Base-by-base conservation (phyloP, 495 filamentous ascomycete genomes). In the Penicillium chermesinum region DNA sequence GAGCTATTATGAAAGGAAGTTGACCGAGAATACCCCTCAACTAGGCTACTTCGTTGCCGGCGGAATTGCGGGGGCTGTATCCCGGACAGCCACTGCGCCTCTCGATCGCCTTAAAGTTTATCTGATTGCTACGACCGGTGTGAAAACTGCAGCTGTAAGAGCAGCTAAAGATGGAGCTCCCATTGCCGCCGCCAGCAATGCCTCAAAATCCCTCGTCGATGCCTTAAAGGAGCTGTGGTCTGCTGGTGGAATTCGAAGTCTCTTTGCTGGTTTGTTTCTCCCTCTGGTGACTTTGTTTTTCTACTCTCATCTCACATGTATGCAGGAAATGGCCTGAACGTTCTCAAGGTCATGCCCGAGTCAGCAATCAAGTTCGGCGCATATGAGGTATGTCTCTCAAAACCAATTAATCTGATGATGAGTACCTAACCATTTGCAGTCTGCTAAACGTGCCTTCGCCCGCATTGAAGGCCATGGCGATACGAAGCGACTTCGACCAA, bases 21-120 rank as follows among this genome's bases (percentile, higher is more conserved):
- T 85, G 75, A 85, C 81, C 63, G 74, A 77, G 59, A 77, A 77
- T 65, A 73, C 80, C 64, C 81, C 79, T 59, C 71, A 78, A 74
- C 64, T 88, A 96, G 91, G 91, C 75, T 98, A 98, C 71, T 98
- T 98, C 67, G 66, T 91, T 73, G 94, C 94, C 54, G 93, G 93
- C 67, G 93, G 88, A 53, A 72, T 95, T 44, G 90, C 93, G 53
- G 93, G 93, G 49, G 89, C 85, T 58, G 83, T 95, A 45, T 96
- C 91, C 48, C 81, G 93, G 51, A 96, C 93, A 64, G 82, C 87
- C 46, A 98, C 93, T 35, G 93, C 93, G 15, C 93, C 93, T 41
- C 82, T 98, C 66, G 93, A 98, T 69, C 89, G 93, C 55, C 79
- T 98, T 42, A 96, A 96, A 65, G 91, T 98, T 47, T 97, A 94